phyloP scores from a whole-genome alignment of 2,329 filamentous ascomycete species.

The Talaromyces sp. region DNA sequence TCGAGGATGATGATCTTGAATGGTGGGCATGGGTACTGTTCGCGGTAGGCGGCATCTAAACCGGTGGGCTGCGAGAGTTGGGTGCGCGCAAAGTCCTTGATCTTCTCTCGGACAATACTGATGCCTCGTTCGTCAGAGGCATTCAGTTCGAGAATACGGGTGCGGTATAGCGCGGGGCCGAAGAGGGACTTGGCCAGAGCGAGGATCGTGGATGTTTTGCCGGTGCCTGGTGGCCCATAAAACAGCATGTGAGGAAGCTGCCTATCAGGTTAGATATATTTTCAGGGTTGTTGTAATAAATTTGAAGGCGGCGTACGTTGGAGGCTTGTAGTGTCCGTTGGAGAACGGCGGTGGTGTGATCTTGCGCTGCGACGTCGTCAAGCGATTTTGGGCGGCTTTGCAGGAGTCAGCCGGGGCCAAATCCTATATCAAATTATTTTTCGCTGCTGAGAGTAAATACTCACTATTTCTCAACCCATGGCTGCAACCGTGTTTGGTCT shows the following conservation, averaged over 20 bases:
- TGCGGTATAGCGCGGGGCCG: slow-evolving; percentile 86
- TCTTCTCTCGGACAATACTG: slow-evolving; percentile 91
- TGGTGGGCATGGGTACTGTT: slow-evolving; percentile 83
- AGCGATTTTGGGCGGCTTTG: slow-evolving; percentile 85
- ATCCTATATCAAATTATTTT: neutral
- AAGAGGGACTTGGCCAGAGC: slow-evolving; percentile 96
- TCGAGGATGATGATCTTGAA: slow-evolving; percentile 99
- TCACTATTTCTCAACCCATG: slow-evolving; percentile 99
- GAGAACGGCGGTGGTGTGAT: slow-evolving; percentile 91
- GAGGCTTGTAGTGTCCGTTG: slow-evolving; percentile 90
- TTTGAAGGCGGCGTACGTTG: slow-evolving; percentile 56
- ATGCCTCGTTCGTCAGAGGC: slow-evolving; percentile 98
- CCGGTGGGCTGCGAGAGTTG: slow-evolving; percentile 79
- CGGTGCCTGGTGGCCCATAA: slow-evolving; percentile 94
- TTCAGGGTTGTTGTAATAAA: neutral
- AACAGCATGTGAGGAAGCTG: slow-evolving; percentile 98
- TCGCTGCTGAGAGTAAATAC: slow-evolving; percentile 7
- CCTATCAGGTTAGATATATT: neutral
- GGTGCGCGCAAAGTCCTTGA: slow-evolving; percentile 96
- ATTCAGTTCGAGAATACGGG: slow-evolving; percentile 96
- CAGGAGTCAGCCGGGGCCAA: neutral
- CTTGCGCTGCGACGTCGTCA: slow-evolving; percentile 92
- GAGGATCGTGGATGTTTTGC: slow-evolving; percentile 96
- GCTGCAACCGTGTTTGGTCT: slow-evolving; percentile 66
- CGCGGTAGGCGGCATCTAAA: slow-evolving; percentile 57